Evolutionary conservation across 108 stramenopile species (phyloP).

Genomic region (Mediolabrus comicus): DNA sequence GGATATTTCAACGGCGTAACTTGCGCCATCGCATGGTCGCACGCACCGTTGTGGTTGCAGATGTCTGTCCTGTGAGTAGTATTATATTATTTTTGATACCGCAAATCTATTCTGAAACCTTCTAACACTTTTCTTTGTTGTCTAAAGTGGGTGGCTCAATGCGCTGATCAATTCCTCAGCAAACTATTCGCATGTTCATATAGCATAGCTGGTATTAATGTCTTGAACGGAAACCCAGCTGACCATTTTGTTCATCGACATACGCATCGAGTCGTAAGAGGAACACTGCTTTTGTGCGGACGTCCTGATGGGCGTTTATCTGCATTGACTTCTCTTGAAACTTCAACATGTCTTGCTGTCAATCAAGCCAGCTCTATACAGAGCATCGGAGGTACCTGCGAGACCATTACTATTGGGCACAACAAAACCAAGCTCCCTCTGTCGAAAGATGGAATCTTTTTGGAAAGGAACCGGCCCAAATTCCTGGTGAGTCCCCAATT

Average conservation of each 20-base stretch:
- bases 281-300: conserved; percentile 72
- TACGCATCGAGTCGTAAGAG: conserved; percentile 74
- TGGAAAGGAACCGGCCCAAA: conserved; percentile 45
- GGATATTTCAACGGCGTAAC: conserved; percentile 64
- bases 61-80: conserved; percentile 69
- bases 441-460: conserved; percentile 42
- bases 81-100: too few relatives aligned
- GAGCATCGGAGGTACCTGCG: conserved; percentile 64
- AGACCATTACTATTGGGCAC: conserved; percentile 83
- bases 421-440: conserved; percentile 63
- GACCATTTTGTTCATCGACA: conserved; percentile 87
- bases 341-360: conserved; percentile 61
- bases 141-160: conserved; percentile 74
- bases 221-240: conserved; percentile 66
- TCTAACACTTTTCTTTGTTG: too few relatives aligned
- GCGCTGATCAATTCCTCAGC: conserved; percentile 75
- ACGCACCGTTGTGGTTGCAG: conserved; percentile 80
- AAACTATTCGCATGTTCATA: conserved; percentile 83
- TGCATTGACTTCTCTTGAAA: conserved; percentile 71
- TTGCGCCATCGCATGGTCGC: conserved; percentile 74
- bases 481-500: conserved; percentile 55
- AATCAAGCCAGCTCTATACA: conserved; percentile 80
- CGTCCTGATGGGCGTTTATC: conserved; percentile 84
- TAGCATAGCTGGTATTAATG: conserved; percentile 66
- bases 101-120: too few relatives aligned